Base-by-base conservation (phyloP, 2,329 filamentous ascomycete species). In the Arthrocladium fulminans region DNA sequence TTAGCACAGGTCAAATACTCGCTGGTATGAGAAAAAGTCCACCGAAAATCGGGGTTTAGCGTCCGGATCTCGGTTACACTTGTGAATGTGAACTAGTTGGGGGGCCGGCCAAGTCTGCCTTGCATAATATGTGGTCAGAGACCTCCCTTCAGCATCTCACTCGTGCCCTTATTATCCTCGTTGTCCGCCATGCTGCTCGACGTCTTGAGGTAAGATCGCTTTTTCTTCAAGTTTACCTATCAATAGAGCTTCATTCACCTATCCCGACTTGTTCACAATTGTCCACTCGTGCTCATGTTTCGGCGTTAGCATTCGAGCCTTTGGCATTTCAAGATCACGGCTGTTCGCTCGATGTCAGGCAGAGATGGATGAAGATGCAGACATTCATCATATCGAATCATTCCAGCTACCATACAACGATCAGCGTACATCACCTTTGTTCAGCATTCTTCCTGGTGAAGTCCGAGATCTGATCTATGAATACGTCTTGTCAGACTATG, bases 401-500 rank as follows among this genome's bases (percentile, higher is more conserved):
- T 47, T 47, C 34, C 12, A 12, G 13, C 19, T 47, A 10, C 20
- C 44, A 2, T 27, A 10, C 22, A 15, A 47, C 9, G 30, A 38
- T 10, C 44, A 47, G 0, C 17, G 3, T 17, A 9, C 22, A 23
- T 47, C 44, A 15, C 32, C 44, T 3, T 20, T 47, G 23, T 72
- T 70, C 53, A 38, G 44, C 2, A 9, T 53, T 1, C 55, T 77
- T 0, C 74, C 75, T 0, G 66, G 66, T 12, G 75, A 79, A 57
- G 53, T 78, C 3, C 70, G 75, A 46, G 65, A 65, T 51, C 56
- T 61, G 1, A 73, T 79, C 40, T 79, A 73, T 58, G 50, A 60
- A 10, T 63, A 60, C 37, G 65, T 60, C 0, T 58, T 74, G 2
- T 25, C 40, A 12, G 32, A 38, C 29, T 45, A 49, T 29, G 47